Evolutionary conservation across 768 basidiomycete species (phyloP), one percentile per base, ranked within the genome.

Genomic region (Kwoniella sp.): DNA sequence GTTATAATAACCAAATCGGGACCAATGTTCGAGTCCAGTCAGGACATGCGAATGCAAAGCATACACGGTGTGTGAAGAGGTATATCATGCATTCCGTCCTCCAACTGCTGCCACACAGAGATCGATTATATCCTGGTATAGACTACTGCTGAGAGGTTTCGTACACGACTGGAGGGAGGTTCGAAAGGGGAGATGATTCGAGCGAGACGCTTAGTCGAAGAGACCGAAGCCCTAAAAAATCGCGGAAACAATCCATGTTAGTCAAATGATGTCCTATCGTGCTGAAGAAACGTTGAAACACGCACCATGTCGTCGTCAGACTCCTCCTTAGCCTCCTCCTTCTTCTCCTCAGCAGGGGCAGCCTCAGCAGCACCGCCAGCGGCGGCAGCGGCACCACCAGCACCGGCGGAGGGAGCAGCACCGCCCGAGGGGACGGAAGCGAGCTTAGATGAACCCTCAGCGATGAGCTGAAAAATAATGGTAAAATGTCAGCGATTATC

Each of bases 391-490:
- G 81, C 86, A 56, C 84, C 86, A 66, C 82, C 84, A 55, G 85
- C 84, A 37, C 85, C 82, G 59, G 84, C 84, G 37, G 80, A 83
- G 49, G 82, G 68, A 59, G 71, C 74, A 44, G 63, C 71, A 58
- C 75, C 90, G 78, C 93, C 94, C 70, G 95, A 94, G 64, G 96
- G 95, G 78, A 96, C 96, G 77, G 96, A 98, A 60, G 95, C 87
- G 75, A 99, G 91, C 83, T 97, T 98, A 80, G 86, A 81, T 46
- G 89, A 89, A 58, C 96, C 96, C 81, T 92, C 91, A 71, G 88
- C 86, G 81, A 99, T 98, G 84, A 98, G 82, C 89, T 91, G 22
- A 49, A 21, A 2, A 36, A 56, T 15, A 29, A 17, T 12, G 33
- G 50, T 40, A 17, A 25, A 36, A 22, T 29, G 25, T 33, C 40